Percentiles rank a stretch among this genome's conserved stretches.
Conservation (phyloP, 2,329 filamentous ascomycete genomes). For the Leptographium wingfieldii region DNA sequence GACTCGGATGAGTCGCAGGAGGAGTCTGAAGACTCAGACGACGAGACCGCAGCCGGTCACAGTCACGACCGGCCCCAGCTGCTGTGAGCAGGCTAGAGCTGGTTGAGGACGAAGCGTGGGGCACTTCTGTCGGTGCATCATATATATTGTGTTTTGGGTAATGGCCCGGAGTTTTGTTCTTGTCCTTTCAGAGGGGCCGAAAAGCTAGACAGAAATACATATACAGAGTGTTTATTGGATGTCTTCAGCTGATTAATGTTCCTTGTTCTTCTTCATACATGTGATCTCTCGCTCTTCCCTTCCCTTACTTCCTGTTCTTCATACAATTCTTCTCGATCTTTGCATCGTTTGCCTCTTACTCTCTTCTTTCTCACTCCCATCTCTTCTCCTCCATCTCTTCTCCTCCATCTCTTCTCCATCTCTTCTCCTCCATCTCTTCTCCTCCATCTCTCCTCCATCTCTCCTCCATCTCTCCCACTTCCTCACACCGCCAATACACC, state of each 20-base stretch:
- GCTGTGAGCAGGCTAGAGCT: not conserved
- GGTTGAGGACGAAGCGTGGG: not conserved
- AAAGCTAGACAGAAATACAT: too few relatives aligned
- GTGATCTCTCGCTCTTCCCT: too few relatives aligned
- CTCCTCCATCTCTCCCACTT: too few relatives aligned
- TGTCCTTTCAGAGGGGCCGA: too few relatives aligned
- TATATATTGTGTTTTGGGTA: not conserved
- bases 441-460: not conserved
- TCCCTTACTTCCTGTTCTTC: too few relatives aligned
- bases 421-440: not conserved
- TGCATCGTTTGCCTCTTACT: too few relatives aligned
- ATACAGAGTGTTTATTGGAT: too few relatives aligned
- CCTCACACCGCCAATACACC: constrained; percentile 22
- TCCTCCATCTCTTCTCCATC: not conserved
- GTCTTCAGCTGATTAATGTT: too few relatives aligned
- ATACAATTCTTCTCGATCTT: too few relatives aligned
- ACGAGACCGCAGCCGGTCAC: constrained; percentile 12
- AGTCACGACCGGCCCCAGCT: constrained; percentile 4
- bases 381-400: not conserved
- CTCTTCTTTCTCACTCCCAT: not conserved
- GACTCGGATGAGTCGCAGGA: constrained; percentile 20
- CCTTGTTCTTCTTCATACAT: too few relatives aligned
- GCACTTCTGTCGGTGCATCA: not conserved
- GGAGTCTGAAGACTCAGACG: constrained; percentile 26
- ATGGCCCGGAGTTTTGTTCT: not conserved